Conservation (phyloP, 2,329 filamentous ascomycete species). For the Cryphonectria radicalis region DNA sequence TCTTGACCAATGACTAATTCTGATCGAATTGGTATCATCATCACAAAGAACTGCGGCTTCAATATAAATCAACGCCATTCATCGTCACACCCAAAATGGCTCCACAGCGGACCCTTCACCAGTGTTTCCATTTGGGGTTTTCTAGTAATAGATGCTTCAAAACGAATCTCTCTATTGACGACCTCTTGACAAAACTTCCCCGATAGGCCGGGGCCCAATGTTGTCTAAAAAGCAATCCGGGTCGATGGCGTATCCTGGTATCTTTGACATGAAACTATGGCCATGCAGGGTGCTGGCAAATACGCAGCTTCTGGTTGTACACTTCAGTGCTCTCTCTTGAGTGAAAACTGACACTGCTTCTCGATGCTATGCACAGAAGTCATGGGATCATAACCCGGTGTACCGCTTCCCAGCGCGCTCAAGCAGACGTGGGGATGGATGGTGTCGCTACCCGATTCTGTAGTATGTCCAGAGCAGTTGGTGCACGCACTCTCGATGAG, state of each 20-base stretch:
- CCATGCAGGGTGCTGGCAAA: background rate
- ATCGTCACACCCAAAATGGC: background rate
- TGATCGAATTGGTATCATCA: background rate
- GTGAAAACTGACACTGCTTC: too few species aligned
- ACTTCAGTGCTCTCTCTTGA: background rate
- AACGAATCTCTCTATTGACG: background rate
- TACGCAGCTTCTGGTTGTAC: background rate
- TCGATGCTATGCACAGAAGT: background rate
- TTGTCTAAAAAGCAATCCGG: background rate
- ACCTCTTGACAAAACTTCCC: background rate
- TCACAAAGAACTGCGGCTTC: background rate
- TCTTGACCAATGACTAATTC: background rate
- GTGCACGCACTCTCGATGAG: background rate
- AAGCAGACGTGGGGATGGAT: background rate
- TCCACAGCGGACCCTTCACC: background rate
- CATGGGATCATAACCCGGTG: background rate
- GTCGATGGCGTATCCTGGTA: background rate
- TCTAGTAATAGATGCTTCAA: background rate
- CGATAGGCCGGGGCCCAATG: background rate
- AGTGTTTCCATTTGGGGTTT: background rate
- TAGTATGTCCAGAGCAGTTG: background rate
- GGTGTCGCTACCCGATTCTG: background rate
- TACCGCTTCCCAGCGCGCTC: background rate
- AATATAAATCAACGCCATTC: background rate
- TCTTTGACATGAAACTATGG: background rate